Conservation (phyloP, 2,329 filamentous ascomycete species). For the Apiospora sp. region DNA sequence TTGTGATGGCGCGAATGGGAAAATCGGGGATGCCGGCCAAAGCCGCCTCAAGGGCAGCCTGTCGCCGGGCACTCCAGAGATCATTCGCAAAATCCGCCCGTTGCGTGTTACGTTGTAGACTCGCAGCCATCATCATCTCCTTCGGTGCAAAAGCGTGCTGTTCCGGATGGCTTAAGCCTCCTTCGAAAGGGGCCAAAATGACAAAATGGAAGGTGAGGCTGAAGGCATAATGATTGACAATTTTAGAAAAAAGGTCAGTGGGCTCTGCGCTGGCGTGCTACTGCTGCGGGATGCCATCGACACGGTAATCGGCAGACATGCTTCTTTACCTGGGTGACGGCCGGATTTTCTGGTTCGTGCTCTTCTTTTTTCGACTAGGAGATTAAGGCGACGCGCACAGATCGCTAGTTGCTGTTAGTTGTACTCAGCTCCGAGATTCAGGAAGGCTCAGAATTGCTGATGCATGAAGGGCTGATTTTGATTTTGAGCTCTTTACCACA, state of each 20-base stretch:
- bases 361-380: neutral
- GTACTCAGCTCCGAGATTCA: constrained; percentile 14
- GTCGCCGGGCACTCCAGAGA: neutral
- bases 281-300: neutral
- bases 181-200: constrained; percentile 1
- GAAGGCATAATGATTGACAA: neutral
- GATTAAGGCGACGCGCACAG: constrained; percentile 11
- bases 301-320: neutral
- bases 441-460: neutral
- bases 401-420: neutral
- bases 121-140: neutral
- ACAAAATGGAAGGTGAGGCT: constrained; percentile 1
- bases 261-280: neutral
- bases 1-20: neutral
- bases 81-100: neutral
- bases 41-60: neutral
- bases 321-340: constrained; percentile 1
- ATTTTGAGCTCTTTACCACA: constrained; percentile 2
- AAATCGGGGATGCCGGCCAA: neutral
- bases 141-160: neutral
- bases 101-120: neutral
- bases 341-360: neutral
- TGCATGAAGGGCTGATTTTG: neutral
- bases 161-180: neutral
- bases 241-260: constrained; percentile 7